Conservation (phyloP, 345 rosid genomes). For the Populus alba region DNA sequence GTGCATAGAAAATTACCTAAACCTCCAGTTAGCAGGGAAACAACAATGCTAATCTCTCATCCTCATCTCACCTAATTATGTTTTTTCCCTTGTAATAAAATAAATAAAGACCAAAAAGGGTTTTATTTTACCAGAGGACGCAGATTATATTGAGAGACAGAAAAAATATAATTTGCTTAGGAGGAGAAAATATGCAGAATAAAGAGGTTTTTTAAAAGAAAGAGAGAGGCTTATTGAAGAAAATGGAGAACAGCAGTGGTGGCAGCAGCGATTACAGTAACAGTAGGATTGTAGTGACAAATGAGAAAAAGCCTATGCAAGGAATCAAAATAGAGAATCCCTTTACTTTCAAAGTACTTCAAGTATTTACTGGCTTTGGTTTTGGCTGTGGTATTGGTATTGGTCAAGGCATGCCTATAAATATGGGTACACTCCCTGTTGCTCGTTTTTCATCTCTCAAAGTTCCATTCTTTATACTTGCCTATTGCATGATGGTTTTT, state of each 20-base stretch:
- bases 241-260: conserved; percentile 5
- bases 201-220: not conserved
- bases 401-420: conserved; percentile 74
- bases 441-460: not conserved
- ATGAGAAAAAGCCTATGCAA: conserved; percentile 41
- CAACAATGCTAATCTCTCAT: not conserved
- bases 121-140: not conserved
- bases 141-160: not conserved
- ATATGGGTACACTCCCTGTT: conserved; percentile 52
- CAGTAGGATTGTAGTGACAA: conserved; percentile 28
- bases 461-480: not conserved
- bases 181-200: not conserved
- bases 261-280: conserved; percentile 2
- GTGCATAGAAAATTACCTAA: not conserved
- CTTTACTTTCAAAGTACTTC: conserved; percentile 79
- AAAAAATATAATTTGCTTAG: conserved; percentile 5
- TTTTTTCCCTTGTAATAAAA: not conserved
- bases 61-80: not conserved
- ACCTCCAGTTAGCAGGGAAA: no score
- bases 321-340: conserved; percentile 70
- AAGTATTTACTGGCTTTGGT: conserved; percentile 94
- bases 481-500: conserved; percentile 23
- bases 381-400: conserved; percentile 93
- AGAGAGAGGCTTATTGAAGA: not conserved
- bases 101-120: not conserved